Evolutionary conservation across 1,284 basidiomycete species (phyloP).

Genomic region (Ceratobasidium sp.): DNA sequence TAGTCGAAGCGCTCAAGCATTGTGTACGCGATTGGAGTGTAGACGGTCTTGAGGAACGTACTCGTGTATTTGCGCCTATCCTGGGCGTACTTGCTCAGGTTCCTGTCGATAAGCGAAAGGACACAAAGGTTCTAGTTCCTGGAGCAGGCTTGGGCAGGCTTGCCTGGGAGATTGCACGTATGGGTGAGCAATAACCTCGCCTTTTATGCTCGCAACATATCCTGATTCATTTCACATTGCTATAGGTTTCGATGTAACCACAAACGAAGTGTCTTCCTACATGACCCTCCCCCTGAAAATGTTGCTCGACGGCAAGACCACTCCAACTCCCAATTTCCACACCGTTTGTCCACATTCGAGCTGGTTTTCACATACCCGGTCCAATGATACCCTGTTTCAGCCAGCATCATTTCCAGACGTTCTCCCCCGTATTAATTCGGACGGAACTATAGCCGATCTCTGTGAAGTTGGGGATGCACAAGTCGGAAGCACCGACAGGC

Average conservation of each 20-base stretch:
- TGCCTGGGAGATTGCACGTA: constrained; percentile 71
- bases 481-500: not conserved
- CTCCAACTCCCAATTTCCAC: constrained; percentile 60
- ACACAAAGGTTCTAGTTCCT: constrained; percentile 66
- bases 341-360: constrained; percentile 67
- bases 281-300: constrained; percentile 71
- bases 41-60: constrained; percentile 65
- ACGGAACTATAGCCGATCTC: not conserved
- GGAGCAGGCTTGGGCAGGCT: constrained; percentile 71
- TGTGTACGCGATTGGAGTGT: constrained; percentile 74
- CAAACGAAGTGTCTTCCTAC: constrained; percentile 70
- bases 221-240: not conserved
- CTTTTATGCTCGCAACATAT: not conserved
- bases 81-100: constrained; percentile 59
- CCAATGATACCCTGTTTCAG: constrained; percentile 64
- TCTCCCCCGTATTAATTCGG: constrained; percentile 60
- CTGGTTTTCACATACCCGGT: constrained; percentile 74
- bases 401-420: constrained; percentile 67
- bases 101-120: constrained; percentile 50
- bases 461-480: not conserved
- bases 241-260: constrained; percentile 65
- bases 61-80: constrained; percentile 65
- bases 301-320: constrained; percentile 62
- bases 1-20: constrained; percentile 70
- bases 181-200: constrained; percentile 60